phyloP scores from a whole-genome alignment of 2,329 filamentous ascomycete species.

The Alternaria ethzedia region DNA sequence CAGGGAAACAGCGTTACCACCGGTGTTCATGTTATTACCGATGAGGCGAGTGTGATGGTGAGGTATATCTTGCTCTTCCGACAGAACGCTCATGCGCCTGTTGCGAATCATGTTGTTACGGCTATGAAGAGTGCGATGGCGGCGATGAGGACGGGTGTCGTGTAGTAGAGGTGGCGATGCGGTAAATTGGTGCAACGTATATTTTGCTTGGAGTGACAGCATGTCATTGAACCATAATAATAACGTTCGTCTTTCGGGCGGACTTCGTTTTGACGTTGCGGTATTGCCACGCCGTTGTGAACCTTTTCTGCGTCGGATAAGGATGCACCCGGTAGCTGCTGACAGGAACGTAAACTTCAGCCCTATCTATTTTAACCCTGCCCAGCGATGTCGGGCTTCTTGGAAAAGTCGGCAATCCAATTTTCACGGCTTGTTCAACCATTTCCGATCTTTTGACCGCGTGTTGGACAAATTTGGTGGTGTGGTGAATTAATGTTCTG shows the following conservation, averaged over 20 bases:
- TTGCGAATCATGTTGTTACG: conserved; percentile 25
- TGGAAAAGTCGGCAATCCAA: not conserved
- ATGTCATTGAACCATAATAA: not conserved
- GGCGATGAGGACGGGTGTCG: conserved; percentile 21
- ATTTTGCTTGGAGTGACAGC: not conserved
- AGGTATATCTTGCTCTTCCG: conserved; percentile 41
- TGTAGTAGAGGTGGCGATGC: conserved; percentile 5
- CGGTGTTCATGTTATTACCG: conserved; percentile 37
- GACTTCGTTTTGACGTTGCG: not conserved
- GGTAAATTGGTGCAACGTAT: not conserved
- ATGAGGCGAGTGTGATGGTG: conserved; percentile 40
- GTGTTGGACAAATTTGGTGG: not conserved
- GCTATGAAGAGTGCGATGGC: conserved; percentile 31
- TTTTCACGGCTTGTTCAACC: not conserved
- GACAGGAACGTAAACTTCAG: not conserved
- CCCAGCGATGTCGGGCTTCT: not conserved
- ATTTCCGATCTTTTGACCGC: not conserved
- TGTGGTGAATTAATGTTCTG: not conserved
- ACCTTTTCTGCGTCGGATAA: not conserved
- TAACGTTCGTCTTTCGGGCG: not conserved
- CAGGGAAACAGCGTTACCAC: conserved; percentile 17
- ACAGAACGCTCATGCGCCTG: conserved; percentile 21
- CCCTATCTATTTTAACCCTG: not conserved
- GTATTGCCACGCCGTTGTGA: not conserved
- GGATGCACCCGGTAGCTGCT: not conserved